phyloP scores from a whole-genome alignment of 2,329 filamentous ascomycete species.

The Microdochium trichocladiopsis region DNA sequence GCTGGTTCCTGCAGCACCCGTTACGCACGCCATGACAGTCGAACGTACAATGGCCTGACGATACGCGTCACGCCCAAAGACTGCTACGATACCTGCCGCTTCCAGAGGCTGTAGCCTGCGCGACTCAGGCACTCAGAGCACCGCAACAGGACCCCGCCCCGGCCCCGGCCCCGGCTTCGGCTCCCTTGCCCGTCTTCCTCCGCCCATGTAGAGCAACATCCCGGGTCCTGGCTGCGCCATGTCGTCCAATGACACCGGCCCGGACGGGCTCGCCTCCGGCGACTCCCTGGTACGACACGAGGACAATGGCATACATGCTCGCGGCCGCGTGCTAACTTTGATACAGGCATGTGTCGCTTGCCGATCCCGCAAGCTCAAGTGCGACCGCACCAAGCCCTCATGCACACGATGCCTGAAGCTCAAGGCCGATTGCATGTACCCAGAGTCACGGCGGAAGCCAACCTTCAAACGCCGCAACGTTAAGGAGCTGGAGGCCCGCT shows the following conservation, averaged over 20 bases:
- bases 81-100: too few species aligned
- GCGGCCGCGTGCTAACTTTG: not conserved
- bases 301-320: slow-evolving; percentile 36
- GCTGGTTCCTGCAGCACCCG: too few species aligned
- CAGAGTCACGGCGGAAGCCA: slow-evolving; percentile 82
- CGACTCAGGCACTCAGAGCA: too few species aligned
- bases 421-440: slow-evolving; percentile 75
- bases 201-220: too few species aligned
- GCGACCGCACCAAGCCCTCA: slow-evolving; percentile 71
- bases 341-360: slow-evolving; percentile 75
- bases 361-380: slow-evolving; percentile 77
- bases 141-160: too few species aligned
- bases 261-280: slow-evolving; percentile 2
- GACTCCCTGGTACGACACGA: not conserved
- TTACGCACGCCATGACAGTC: too few species aligned
- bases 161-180: too few species aligned
- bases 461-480: slow-evolving; percentile 86
- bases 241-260: slow-evolving; percentile 8
- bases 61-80: too few species aligned
- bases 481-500: slow-evolving; percentile 78
- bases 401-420: slow-evolving; percentile 75
- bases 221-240: slow-evolving; percentile 6
- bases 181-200: too few species aligned
- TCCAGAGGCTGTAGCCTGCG: too few species aligned
- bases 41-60: too few species aligned